Evolutionary conservation across 192 early-diverging fungal species (phyloP), one percentile per base, ranked within the genome.

Genomic region (Coemansia sp.): DNA sequence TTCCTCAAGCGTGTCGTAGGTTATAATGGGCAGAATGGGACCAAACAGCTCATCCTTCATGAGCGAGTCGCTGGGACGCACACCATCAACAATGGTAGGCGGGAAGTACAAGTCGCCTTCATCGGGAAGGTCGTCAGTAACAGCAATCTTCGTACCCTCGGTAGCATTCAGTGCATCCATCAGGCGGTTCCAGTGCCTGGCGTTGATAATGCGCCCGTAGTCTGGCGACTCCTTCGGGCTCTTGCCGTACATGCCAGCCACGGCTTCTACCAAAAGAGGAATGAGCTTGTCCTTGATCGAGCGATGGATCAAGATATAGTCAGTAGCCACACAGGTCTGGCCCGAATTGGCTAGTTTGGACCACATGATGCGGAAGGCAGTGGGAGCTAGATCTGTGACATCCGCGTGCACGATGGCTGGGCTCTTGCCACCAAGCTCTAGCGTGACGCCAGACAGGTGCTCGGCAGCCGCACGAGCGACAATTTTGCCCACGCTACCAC

Each of bases 371-470:
- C 95, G 90, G 51, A 87, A 88, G 6, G 92, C 93, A 19, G 84
- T 77, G 7, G 87, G 70, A 14, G 67, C 62, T 3, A 94, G 67
- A 65, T 99, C 88, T 1, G 72, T 69, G 72, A 77, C 72, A 77
- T 93, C 84, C 64, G 85, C 68, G 80, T 92, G 70, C 39, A 93
- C 84, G 44, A 92, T 85, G 3, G 77, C 84, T 6, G 92, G 92
- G 42, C 85, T 85, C 75, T 99, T 99, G 27, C 97, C 97, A 51
- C 97, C 97, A 27, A 99, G 88, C 81, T 97, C 97, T 42, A 99
- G 87, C 42, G 93, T 89, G 6, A 94, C 91, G n/a, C 91, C 89
- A 4, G 95, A 92, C 44, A 96, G 85, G 56, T 93, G 78, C 73
- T 95, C 90, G 17, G 92, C 89, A 27, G 95, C 95, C 24, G 95